Evolutionary conservation across 2,329 filamentous ascomycete species (phyloP), one percentile per base, ranked within the genome.

Genomic region (Ceratocystis papillata): DNA sequence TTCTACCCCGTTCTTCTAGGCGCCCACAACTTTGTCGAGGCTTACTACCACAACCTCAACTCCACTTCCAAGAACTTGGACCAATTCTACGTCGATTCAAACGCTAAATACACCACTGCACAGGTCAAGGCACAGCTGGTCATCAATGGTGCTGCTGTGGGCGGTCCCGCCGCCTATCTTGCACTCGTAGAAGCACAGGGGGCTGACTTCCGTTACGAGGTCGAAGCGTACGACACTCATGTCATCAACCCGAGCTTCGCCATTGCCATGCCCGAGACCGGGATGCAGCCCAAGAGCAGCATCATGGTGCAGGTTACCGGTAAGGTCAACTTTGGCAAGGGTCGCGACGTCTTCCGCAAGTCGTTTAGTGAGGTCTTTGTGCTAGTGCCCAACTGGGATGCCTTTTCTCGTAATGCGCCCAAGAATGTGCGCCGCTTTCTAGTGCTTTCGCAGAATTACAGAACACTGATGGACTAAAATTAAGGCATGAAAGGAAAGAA

Each of bases 361-460:
- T 84, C 83, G 45, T 96, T 96, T 74, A 87, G 85, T 71, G 91
- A 96, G 74, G 87, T 82, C 0, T 87, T 96, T 73, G 82, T 95
- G 28, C 78, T 96, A 65, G 88, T 93, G 46, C 90, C 91, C 6
- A 89, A 90, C 75, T 81, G 84, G 82, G 82, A 86, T 69, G 76
- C 79, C 0, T 77, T 81, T 70, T 78, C 76, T 3, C 76, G 77
- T 65, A 84, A 83, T 69, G 79, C 82, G 45, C 74, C 80, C 1
- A 80, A 80, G 67, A 79, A 79, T 1, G 71, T 79, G 64, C 82
- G 80, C 72, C 79, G 79, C 70, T 89, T 85, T 81, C 75, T 90
- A 66, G 83, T 90, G 70, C 80, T 85, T 72, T 88, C 84, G 69
- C 87, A 91, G 75, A 90, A 86, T 72, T 90, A 89, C 71, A 80